Evolutionary conservation across 2,329 filamentous ascomycete species (phyloP).

Genomic region (Cladosporium sp.): DNA sequence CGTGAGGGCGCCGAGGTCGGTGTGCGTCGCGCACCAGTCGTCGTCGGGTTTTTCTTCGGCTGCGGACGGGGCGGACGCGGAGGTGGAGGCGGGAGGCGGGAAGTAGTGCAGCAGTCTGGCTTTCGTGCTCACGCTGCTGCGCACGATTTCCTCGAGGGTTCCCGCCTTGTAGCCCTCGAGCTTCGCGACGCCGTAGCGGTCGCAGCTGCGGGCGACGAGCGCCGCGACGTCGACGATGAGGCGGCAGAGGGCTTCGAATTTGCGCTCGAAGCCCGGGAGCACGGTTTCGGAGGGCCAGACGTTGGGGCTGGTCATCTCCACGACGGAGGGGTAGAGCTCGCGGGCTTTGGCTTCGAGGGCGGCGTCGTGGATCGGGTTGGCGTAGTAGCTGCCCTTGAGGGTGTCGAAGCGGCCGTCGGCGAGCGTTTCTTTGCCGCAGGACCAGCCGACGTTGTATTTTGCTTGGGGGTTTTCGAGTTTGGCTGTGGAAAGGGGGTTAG

Average conservation of each 20-base stretch:
- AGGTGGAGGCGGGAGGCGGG: slow-evolving; percentile 41
- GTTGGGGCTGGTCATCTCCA: slow-evolving; percentile 85
- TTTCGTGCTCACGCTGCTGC: slow-evolving; percentile 80
- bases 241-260: slow-evolving; percentile 68
- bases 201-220: slow-evolving; percentile 83
- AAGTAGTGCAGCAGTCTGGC: slow-evolving; percentile 91
- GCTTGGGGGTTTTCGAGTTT: slow-evolving; percentile 46
- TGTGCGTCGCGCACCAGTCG: slow-evolving; percentile 88
- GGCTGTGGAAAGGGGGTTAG: slow-evolving; percentile 20
- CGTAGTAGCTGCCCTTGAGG: slow-evolving; percentile 77
- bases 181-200: slow-evolving; percentile 73
- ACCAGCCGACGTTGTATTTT: slow-evolving; percentile 66
- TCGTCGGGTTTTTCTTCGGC: slow-evolving; percentile 52
- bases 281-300: slow-evolving; percentile 69
- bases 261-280: slow-evolving; percentile 68
- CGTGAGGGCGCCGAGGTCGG: slow-evolving; percentile 90
- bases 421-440: slow-evolving; percentile 72
- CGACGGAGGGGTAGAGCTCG: slow-evolving; percentile 58
- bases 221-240: slow-evolving; percentile 86
- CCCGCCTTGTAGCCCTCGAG: slow-evolving; percentile 69
- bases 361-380: slow-evolving; percentile 58
- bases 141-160: slow-evolving; percentile 82
- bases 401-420: slow-evolving; percentile 73
- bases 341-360: slow-evolving; percentile 52
- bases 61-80: slow-evolving; percentile 36